These are phyloP conservation scores for Thelonectria rubi DNA, from an alignment of 2,329 filamentous ascomycete genomes.

Conservation along the genomic window DNA sequence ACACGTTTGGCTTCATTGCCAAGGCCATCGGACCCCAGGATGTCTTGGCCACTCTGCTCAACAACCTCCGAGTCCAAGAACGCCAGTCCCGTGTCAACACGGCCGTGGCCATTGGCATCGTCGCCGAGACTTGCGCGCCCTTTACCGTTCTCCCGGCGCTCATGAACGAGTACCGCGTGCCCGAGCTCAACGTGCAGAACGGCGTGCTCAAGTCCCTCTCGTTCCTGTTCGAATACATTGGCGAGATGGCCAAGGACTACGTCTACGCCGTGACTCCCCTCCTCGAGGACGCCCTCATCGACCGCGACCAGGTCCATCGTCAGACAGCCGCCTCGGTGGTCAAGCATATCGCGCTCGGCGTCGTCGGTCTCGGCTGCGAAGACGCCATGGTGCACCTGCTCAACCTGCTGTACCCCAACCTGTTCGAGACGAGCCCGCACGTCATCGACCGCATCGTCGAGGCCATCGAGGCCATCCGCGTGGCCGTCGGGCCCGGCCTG, in stretches of 20 bases:
- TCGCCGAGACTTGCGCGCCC: conserved; percentile 96
- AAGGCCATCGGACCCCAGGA: conserved; percentile 99
- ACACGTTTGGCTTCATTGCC: conserved; percentile 99
- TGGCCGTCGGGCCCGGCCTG: conserved; percentile 89
- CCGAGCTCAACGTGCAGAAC: conserved; percentile 98
- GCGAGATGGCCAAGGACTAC: conserved; percentile 99
- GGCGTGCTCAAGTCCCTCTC: conserved; percentile 96
- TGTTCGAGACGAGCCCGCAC: conserved; percentile 97
- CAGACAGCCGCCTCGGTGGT: conserved; percentile 97
- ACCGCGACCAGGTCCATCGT: conserved; percentile 96
- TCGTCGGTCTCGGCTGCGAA: conserved; percentile 97
- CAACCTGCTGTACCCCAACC: conserved; percentile 94
- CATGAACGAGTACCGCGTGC: conserved; percentile 99
- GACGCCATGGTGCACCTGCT: conserved; percentile 98
- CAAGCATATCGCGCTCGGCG: conserved; percentile 96
- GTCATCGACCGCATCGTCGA: conserved; percentile 98
- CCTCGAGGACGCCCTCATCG: conserved; percentile 95
- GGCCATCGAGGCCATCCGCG: conserved; percentile 93
- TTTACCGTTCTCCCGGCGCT: conserved; percentile 98
- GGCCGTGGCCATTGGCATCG: conserved; percentile 96
- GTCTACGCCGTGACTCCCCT: conserved; percentile 97
- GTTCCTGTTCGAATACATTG: conserved; percentile 99
- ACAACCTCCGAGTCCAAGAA: conserved; percentile 96
- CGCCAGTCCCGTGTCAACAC: conserved; percentile 98
- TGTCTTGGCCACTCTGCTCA: conserved; percentile 92